These are phyloP conservation scores for Limnanthes douglasii DNA, from an alignment of 345 rosid genomes.

Conservation along the genomic window DNA sequence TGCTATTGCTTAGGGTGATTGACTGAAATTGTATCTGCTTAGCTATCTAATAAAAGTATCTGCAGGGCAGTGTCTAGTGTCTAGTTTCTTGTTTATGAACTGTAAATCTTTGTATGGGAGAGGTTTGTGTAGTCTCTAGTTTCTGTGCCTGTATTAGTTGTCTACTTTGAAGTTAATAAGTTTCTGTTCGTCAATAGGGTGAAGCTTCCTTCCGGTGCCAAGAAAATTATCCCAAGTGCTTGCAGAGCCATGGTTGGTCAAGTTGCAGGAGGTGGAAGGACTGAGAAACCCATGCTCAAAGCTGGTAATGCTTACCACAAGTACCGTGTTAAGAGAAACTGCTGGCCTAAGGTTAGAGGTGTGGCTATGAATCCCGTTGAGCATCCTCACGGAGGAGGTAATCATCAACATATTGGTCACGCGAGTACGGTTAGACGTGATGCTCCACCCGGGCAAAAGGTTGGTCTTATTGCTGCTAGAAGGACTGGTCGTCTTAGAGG, in stretches of 20 bases:
- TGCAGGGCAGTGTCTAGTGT: no score
- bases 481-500: conserved; percentile 61
- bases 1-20: no score
- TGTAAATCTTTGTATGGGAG: no score
- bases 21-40: no score
- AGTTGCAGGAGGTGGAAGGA: conserved; percentile 49
- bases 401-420: conserved; percentile 48
- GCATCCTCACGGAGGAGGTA: conserved; percentile 56
- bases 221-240: conserved; percentile 33
- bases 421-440: conserved; percentile 37
- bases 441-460: conserved; percentile 54
- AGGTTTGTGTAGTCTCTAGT: no score
- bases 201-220: conserved; percentile 39
- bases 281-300: conserved; percentile 41
- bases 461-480: conserved; percentile 48
- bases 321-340: conserved; percentile 36
- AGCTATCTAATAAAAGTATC: no score
- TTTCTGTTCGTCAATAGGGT: conserved; percentile 9
- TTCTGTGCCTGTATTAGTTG: not conserved
- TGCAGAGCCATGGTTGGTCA: conserved; percentile 46
- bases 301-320: conserved; percentile 49
- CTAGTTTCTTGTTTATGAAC: no score
- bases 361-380: conserved; percentile 53
- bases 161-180: not conserved
- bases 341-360: conserved; percentile 55